These are phyloP conservation scores for Juncus effusus DNA, from an alignment of 176 grass and related monocot genomes.

Conservation along the genomic window DNA sequence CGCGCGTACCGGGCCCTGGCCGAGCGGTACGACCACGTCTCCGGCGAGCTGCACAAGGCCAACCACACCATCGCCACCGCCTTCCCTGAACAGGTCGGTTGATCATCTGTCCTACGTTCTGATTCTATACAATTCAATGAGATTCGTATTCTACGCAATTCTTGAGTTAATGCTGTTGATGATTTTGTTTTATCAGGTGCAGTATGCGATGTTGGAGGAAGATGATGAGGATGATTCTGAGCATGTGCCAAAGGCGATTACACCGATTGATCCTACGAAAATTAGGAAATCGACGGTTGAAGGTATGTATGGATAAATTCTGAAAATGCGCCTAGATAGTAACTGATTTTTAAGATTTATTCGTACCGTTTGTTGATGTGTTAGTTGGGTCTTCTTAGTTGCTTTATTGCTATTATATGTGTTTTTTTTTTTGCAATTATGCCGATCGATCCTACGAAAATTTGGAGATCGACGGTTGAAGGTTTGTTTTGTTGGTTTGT, in stretches of 20 bases:
- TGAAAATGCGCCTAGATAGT: no score
- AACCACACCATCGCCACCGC: slow-evolving; percentile 72
- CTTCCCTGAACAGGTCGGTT: slow-evolving; percentile 58
- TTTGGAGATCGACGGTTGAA: slow-evolving; percentile 39
- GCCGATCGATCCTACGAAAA: slow-evolving; percentile 43
- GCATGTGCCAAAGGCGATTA: slow-evolving; percentile 45
- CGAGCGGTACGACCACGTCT: slow-evolving; percentile 69
- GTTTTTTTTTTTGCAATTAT: slow-evolving; percentile 28
- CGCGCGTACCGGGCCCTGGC: slow-evolving; percentile 78
- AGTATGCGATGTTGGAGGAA: slow-evolving; percentile 55
- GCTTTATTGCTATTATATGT: no score
- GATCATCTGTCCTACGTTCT: no score
- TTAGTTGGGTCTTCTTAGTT: no score
- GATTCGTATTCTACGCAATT: no score
- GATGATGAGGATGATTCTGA: slow-evolving; percentile 42
- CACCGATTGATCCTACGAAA: slow-evolving; percentile 44
- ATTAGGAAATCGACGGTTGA: slow-evolving; percentile 41
- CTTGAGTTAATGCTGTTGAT: no score
- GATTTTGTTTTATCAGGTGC: neutral
- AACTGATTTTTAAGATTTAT: no score
- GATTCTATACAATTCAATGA: no score
- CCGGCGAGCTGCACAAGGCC: slow-evolving; percentile 75
- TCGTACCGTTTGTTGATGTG: no score
- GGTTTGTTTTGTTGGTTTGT: no score
- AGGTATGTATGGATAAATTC: slow-evolving; percentile 17